Base-by-base conservation (phyloP, 495 filamentous ascomycete species). In the Penicillium canariense region DNA sequence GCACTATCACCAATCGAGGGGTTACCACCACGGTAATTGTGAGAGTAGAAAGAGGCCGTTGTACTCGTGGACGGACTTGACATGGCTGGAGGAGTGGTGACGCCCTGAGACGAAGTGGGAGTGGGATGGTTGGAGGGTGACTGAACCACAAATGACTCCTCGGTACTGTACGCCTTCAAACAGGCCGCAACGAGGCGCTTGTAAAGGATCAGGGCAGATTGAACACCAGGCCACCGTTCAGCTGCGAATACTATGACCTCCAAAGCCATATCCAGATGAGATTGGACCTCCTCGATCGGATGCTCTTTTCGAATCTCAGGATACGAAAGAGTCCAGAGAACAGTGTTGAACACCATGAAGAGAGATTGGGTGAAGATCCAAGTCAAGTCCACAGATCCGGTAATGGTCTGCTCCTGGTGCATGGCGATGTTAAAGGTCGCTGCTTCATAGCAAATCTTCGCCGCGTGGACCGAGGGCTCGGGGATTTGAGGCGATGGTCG, bases 401-500 rank as follows among this genome's bases (percentile, higher is more conserved):
- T 84, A 55, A 82, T 77, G 63, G 94, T 87, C 66, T 95, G 90
- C 45, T 87, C 80, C 60, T 79, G 82, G 32, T 89, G 85, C 70
- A 90, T 83, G 50, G 82, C 74, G 55, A 97, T 86, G 65, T 95
- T 91, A 67, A 83, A 88, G 15, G 83, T 73, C 52, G 85, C 85
- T 15, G 87, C 87, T n/a, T 94, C 85, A 65, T 86, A 96, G 64
- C 92, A 96, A 56, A 76, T 85, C 36, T 75, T 71, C 11, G 91
- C 91, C 2, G 92, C 90, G 23, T 78, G 64, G 23, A 84, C 63
- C 0, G 88, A 90, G 9, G 93, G 93, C 55, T 88, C 84, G 0
- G 93, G 89, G 2, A 97, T 81, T 66, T 96, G 93, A 7, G 92
- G 92, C 1, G 89, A 95, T 18, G 93, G 93, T 4, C 92, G 83